Percentiles rank a stretch among this genome's conserved stretches.
These are phyloP conservation scores for Linum trigynum DNA, from an alignment of 345 rosid genomes.

Conservation along the genomic window DNA sequence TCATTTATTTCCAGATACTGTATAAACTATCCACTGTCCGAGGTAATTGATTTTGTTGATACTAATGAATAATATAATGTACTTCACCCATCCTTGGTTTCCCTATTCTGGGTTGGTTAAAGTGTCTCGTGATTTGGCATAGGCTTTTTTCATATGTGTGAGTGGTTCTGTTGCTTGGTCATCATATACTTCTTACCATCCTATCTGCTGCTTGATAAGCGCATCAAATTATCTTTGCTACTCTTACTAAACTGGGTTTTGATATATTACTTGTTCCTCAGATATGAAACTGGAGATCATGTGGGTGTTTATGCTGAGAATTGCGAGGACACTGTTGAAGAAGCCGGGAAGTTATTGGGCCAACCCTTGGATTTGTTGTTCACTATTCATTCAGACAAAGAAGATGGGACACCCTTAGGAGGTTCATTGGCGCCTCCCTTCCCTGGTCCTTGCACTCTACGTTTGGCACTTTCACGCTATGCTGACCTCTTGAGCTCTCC, in stretches of 20 bases:
- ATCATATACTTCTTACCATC: not conserved
- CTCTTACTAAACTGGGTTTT: not conserved
- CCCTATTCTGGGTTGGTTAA: not conserved
- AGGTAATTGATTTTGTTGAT: not conserved
- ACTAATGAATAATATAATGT: not conserved
- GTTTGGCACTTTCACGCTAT: slow-evolving; percentile 52
- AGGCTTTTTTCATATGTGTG: not conserved
- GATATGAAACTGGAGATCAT: slow-evolving; percentile 72
- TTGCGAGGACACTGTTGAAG: slow-evolving; percentile 61
- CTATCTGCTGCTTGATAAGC: not conserved
- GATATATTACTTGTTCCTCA: slow-evolving; percentile 14
- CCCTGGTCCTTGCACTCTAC: slow-evolving; percentile 72
- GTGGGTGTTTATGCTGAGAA: slow-evolving; percentile 74
- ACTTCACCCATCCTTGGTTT: not conserved
- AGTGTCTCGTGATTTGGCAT: not conserved
- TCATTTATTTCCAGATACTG: not conserved
- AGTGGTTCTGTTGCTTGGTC: not conserved
- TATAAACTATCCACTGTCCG: not conserved
- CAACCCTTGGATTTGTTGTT: slow-evolving; percentile 56
- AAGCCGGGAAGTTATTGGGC: slow-evolving; percentile 59
- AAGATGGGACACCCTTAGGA: slow-evolving; percentile 65
- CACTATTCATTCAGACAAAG: slow-evolving; percentile 65
- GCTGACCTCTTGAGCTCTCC: slow-evolving; percentile 79
- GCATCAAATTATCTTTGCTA: not conserved
- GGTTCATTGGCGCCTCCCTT: slow-evolving; percentile 72